phyloP scores from a whole-genome alignment of 2,329 filamentous ascomycete genomes.

The Penicillium palitans region DNA sequence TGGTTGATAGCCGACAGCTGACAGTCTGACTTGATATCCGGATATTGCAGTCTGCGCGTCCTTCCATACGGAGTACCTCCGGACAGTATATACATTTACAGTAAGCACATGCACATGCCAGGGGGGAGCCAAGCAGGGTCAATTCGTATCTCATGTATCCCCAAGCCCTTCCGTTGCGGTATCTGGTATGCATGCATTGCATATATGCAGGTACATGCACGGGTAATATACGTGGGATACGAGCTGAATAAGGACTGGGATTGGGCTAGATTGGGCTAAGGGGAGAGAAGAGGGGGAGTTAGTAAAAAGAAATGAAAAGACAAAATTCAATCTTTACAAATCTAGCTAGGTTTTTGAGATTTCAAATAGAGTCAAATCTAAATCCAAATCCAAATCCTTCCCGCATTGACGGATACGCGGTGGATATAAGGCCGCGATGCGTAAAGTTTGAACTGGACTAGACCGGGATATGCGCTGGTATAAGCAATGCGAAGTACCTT shows the following conservation, averaged over 20 bases:
- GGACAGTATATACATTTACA: not conserved
- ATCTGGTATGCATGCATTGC: slow-evolving; percentile 19
- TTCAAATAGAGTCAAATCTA: not conserved
- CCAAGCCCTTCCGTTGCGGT: not conserved
- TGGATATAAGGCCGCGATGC: not conserved
- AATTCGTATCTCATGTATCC: not conserved
- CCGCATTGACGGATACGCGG: not conserved
- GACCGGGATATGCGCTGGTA: not conserved
- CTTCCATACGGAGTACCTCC: not conserved
- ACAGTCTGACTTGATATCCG: not conserved
- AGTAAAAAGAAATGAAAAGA: not conserved
- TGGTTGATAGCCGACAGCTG: not conserved
- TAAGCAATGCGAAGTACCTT: not conserved
- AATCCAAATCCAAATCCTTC: not conserved
- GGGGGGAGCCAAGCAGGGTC: not conserved
- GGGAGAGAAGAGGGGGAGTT: no score
- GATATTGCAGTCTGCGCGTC: not conserved
- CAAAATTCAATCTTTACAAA: not conserved
- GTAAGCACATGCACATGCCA: slow-evolving; percentile 3
- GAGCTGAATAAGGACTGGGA: not conserved
- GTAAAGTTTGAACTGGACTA: not conserved
- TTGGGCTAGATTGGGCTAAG: no score
- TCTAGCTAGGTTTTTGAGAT: not conserved
- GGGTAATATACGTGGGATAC: slow-evolving; percentile 8
- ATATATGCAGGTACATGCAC: slow-evolving; percentile 25